Evolutionary conservation across 345 rosid species (phyloP), one percentile per base, ranked within the genome.

Genomic region (Acer saccharum): DNA sequence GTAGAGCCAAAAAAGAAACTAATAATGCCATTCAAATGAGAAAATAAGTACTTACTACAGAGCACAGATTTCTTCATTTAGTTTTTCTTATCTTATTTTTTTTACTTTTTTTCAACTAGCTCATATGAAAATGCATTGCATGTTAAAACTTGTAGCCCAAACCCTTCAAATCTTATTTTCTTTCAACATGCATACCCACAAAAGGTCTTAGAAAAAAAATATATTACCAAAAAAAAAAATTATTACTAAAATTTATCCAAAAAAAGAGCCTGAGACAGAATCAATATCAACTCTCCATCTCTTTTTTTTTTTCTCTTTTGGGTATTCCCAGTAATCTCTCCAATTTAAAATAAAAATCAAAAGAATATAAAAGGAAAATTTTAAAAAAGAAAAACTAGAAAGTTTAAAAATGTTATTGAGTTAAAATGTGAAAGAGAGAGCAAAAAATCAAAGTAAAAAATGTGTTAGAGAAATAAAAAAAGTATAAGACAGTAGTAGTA

Each of bases 401-500:
- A 27, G 20, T 35, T 10, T 0, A 35, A 39, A 54, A 52, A 25
- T 5, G 32, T 6, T 1, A 1, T 6, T 12, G 8, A 4, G 43
- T 17, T 29, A 7, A 55, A 54, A 71, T 29, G 63, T 18, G 25
- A 14, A 23, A 8, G 32, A 9, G 8, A 20, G 44, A 39, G 6
- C 20, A 58, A n/a, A 41, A 43, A 61, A 41, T 7, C 43, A 25
- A 20, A n/a, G 58, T 18, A 1, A 25, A 58, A 46, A 65, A n/a
- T 14, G 43, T 5, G 20, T 14, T 52, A 14, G 23, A 35, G 52
- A 73, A 10, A 50, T 52, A 78, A 58, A 68, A 61, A 52, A 23
- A 23, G 25, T 23, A 23, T 23, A 23, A 23, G 25, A 23, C 25
- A 23, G 25, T 23, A 23, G 25, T 64, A 65, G 39, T 89, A 93